Evolutionary conservation across 176 grass and related monocot species (phyloP).

Genomic region (Ensete glaucum): DNA sequence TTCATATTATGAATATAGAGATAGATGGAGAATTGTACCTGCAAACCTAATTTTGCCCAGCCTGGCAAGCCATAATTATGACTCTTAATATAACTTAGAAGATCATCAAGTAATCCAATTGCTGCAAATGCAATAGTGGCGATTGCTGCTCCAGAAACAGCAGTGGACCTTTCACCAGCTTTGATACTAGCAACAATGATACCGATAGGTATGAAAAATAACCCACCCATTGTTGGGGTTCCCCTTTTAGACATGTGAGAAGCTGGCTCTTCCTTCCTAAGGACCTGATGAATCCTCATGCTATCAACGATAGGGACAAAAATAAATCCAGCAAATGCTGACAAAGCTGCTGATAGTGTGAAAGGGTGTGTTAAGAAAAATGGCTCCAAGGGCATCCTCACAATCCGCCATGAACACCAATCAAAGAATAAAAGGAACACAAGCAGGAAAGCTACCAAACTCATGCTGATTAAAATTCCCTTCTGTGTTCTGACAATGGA

Average conservation of each 20-base stretch:
- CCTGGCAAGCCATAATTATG: constrained; percentile 35
- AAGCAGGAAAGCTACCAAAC: constrained; percentile 53
- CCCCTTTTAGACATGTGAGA: constrained; percentile 47
- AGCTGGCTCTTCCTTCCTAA: constrained; percentile 45
- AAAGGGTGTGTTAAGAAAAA: constrained; percentile 85
- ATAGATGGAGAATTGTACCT: constrained; percentile 27
- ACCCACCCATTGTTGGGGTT: constrained; percentile 76
- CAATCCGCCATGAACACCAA: constrained; percentile 93
- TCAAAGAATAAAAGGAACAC: constrained; percentile 75
- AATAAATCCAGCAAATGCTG: constrained; percentile 63
- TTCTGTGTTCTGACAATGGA: constrained; percentile 59
- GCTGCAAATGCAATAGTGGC: constrained; percentile 60
- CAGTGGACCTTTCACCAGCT: constrained; percentile 38
- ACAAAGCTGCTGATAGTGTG: constrained; percentile 65
- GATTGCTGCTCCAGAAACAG: constrained; percentile 51
- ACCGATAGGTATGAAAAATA: constrained; percentile 82
- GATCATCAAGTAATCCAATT: constrained; percentile 82
- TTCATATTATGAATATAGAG: neutral
- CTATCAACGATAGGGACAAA: constrained; percentile 67
- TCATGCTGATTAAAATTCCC: constrained; percentile 66
- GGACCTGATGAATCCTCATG: constrained; percentile 66
- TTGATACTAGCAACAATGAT: constrained; percentile 57
- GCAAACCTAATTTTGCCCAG: constrained; percentile 57
- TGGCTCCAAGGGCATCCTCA: constrained; percentile 75
- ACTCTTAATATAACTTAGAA: constrained; percentile 30